Evolutionary conservation across 2,329 filamentous ascomycete genomes (phyloP), one percentile per base, ranked within the genome.

Genomic region (Phymatotrichopsis omnivora): DNA sequence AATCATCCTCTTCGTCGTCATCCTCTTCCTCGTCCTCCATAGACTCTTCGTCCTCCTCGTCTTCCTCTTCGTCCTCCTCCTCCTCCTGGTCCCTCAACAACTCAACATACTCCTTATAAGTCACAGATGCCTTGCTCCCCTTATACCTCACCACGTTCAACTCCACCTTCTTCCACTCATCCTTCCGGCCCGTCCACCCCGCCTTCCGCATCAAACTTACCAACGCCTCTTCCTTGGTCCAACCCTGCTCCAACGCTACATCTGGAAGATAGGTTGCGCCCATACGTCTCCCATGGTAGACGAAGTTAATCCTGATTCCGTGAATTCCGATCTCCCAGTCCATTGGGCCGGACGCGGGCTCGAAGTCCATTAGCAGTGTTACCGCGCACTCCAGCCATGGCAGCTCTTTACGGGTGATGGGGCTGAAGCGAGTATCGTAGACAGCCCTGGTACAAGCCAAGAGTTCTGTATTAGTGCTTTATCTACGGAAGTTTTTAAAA

Each of bases 161-260:
- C 63, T 66, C 3, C n/a, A 95, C 77, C 49, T 85, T 79, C 55
- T 73, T 73, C 89, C 87, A 96, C 30, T 75, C 72, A 42, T 68
- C 67, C 59, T 60, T 67, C 33, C 66, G 64, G 1, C 85, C 86
- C 47, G 73, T 73, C 87, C 87, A 98, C 1, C 91, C 91, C 0
- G 87, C 87, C 71, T 98, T 98, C 49, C 85, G 74, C 80, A 95
- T 91, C 60, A 96, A 67, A 64, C 84, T 93, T 42, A 86, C 73
- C 2, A 98, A 64, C 0, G 89, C 84, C 70, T 96, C 85, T 62
- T 96, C 87, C 64, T 91, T 87, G 8, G 75, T 84, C 91, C 91
- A 98, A 12, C 85, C 87, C 63, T 96, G 91, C 68, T 98, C 91
- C 1, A 74, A 68, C 7, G 89, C 82, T 5, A 98, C 86, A 61